Base-by-base conservation (phyloP, 176 grass and related monocot species). In the Bonia amplexicaulis region DNA sequence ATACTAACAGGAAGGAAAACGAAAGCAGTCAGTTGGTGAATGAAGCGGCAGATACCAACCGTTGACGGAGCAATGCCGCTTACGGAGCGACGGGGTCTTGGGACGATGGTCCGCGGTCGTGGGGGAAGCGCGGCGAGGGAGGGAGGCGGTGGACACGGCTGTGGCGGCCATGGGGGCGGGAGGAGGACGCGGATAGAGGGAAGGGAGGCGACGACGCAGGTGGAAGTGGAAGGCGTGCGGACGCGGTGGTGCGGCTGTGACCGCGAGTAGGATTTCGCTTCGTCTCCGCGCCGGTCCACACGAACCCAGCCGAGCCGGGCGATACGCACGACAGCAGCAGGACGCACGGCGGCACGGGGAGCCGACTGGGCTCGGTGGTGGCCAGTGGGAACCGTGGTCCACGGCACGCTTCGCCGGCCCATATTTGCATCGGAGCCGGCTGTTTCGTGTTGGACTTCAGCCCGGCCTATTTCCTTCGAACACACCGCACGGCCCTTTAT, bases 71-170 rank as follows among this genome's bases (percentile, higher is more conserved):
- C 75, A 80, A 84, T 84, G 75, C 68, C 81, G 68, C 75, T 19
- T 79, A 26, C 75, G 74, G 14, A 73, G 48, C 20, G 81, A 57
- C 19, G 47, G 67, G 6, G 22, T 0, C 57, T 11, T 25, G n/a
- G 58, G n/a, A 12, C 59, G 48, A 14, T 67, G 58, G 6, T 45
- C 33, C 17, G 58, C 3, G 35, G 47, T 13, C 7, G 42, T 3
- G 0, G 53, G 19, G 44, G 54, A 63, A 47, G 81, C 12, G 39
- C 45, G 68, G 37, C 78, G 39, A 6, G 77, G 60, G 37, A 87
- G 59, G 75, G 81, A 79, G 47, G 81, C 57, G 59, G 87, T 63
- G 81, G 81, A 71, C 39, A 89, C 67, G 75, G 76, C 69, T 23
- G 57, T 65, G 19, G 81, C 74, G 62, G 62, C 78, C 87, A 89